Percentiles rank a stretch among this genome's conserved stretches.
phyloP scores from a whole-genome alignment of 805 yeast genomes.

The Metschnikowia colocasiae region DNA sequence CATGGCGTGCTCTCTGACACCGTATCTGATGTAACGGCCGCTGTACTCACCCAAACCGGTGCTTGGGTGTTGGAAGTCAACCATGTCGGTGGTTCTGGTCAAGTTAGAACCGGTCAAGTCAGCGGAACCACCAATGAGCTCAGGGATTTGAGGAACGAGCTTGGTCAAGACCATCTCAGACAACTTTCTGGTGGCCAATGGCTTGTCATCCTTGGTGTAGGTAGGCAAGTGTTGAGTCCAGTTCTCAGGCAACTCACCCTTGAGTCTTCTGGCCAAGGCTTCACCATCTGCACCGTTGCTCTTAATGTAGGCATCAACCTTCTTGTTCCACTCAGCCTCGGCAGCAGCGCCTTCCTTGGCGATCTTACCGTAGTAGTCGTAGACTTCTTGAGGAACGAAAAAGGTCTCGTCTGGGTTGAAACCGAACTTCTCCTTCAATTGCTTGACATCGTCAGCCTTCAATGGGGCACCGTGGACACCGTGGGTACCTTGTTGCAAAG shows the following conservation, averaged over 20 bases:
- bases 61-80: slow-evolving; percentile 88
- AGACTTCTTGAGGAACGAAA: slow-evolving; percentile 78
- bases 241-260: slow-evolving; percentile 71
- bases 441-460: slow-evolving; percentile 87
- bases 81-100: slow-evolving; percentile 80
- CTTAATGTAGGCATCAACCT: slow-evolving; percentile 56
- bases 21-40: slow-evolving; percentile 95
- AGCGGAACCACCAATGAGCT: slow-evolving; percentile 96
- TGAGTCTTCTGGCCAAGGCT: slow-evolving; percentile 75
- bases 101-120: slow-evolving; percentile 96
- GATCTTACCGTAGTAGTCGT: slow-evolving; percentile 59
- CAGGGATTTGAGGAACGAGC: slow-evolving; percentile 68
- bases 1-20: slow-evolving; percentile 99
- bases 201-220: slow-evolving; percentile 71
- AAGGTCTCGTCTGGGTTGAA: slow-evolving; percentile 83
- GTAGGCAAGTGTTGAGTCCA: slow-evolving; percentile 79
- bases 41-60: slow-evolving; percentile 77
- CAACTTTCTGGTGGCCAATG: slow-evolving; percentile 92
- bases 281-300: slow-evolving; percentile 77
- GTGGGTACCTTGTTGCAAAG: slow-evolving; percentile 78
- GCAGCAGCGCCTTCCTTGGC: slow-evolving; percentile 60
- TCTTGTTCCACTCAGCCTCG: slow-evolving; percentile 72
- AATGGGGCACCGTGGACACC: slow-evolving; percentile 96
- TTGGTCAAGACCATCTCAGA: slow-evolving; percentile 73
- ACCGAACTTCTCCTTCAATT: slow-evolving; percentile 78